Conservation (phyloP, 257 asterid genomes). For the Penstemon davidsonii region DNA sequence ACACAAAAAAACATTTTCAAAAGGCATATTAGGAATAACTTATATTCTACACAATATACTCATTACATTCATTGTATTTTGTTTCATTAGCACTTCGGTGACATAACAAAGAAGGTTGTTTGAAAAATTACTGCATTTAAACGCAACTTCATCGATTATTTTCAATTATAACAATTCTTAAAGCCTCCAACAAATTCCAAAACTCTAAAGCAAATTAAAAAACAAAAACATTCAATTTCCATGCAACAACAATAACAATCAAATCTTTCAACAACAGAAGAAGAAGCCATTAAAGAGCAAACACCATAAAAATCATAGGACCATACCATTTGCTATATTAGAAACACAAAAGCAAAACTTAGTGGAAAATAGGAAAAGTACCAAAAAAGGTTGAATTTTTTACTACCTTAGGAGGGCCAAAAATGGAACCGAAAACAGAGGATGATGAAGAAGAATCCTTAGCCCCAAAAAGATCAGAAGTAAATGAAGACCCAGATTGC, state of each 20-base stretch:
- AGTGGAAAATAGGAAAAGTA: neutral
- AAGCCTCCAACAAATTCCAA: too few species aligned
- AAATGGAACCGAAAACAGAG: slow-evolving; percentile 53
- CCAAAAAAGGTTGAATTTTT: neutral
- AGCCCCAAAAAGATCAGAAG: slow-evolving; percentile 63
- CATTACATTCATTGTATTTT: too few species aligned
- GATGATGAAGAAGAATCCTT: slow-evolving; percentile 48
- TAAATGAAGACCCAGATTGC: slow-evolving; percentile 47
- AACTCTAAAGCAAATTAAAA: neutral
- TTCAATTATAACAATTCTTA: neutral
- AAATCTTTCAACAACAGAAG: slow-evolving; percentile 4
- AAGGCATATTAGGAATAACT: too few species aligned
- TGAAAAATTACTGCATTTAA: neutral
- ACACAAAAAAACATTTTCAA: too few species aligned
- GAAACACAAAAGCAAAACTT: neutral
- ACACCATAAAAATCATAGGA: neutral
- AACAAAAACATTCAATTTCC: neutral
- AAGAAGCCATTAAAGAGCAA: neutral
- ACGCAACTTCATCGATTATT: neutral
- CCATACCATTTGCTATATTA: neutral
- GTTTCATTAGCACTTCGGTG: too few species aligned
- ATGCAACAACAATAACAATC: neutral
- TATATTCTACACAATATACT: too few species aligned
- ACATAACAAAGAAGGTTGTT: too few species aligned
- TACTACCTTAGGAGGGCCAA: slow-evolving; percentile 50